Conservation (phyloP, 129 eudicot genomes). For the Calendula officinalis region DNA sequence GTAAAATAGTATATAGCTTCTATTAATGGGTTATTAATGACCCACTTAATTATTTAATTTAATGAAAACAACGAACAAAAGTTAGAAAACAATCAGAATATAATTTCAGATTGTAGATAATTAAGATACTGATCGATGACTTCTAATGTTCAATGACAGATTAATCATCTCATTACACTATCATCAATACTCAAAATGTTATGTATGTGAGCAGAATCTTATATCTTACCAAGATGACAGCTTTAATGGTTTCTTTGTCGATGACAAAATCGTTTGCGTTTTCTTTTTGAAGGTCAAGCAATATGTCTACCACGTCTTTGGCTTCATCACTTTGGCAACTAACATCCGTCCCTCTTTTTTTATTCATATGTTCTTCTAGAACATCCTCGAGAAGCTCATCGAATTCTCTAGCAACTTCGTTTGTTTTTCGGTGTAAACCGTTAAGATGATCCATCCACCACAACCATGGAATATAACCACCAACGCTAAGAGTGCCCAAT, state of each 20-base stretch:
- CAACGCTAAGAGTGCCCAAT: constrained; percentile 6
- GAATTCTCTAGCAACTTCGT: constrained; percentile 14
- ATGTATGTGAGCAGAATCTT: no score
- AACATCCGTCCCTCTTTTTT: no score
- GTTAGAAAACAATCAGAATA: no score
- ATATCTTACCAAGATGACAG: constrained; percentile 37
- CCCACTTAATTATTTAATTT: no score
- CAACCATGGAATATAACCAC: constrained; percentile 33
- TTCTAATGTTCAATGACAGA: no score
- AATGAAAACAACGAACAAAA: no score
- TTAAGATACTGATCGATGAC: no score
- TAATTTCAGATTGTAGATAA: no score
- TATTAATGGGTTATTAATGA: no score
- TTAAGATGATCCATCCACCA: constrained; percentile 28
- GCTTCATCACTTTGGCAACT: background rate
- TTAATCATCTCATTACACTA: no score
- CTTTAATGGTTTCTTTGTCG: constrained; percentile 41
- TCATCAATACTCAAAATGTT: no score
- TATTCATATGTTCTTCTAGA: constrained; percentile 26
- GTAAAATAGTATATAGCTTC: no score
- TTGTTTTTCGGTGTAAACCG: constrained; percentile 28
- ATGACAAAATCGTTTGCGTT: background rate
- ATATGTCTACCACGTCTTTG: constrained; percentile 39
- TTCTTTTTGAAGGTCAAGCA: constrained; percentile 40
- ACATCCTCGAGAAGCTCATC: constrained; percentile 40